phyloP scores from a whole-genome alignment of 306 rosid genomes.

The Alnus rubra region DNA sequence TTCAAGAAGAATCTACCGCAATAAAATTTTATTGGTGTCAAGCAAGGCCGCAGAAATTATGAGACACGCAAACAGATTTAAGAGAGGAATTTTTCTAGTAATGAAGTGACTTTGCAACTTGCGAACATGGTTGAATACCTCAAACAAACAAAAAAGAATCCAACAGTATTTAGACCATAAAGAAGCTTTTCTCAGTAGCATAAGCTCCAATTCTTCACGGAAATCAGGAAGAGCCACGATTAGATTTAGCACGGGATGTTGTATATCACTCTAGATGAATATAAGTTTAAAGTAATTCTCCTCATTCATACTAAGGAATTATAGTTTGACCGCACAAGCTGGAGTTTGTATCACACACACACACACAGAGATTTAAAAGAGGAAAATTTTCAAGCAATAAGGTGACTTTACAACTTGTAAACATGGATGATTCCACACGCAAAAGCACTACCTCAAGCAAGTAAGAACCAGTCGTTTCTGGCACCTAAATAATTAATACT shows the following conservation, averaged over 20 bases:
- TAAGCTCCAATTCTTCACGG: background rate
- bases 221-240: background rate
- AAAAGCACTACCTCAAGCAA: background rate
- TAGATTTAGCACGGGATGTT: background rate
- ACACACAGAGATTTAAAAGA: background rate
- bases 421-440: background rate
- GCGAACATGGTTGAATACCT: background rate
- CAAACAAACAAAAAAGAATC: background rate
- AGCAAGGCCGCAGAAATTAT: background rate
- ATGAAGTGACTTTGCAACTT: background rate
- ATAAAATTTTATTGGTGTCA: background rate
- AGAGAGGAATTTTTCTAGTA: too few relatives aligned
- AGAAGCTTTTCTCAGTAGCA: constrained; percentile 2
- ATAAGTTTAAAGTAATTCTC: background rate
- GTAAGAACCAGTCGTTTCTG: background rate
- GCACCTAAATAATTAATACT: background rate
- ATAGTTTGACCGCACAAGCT: too few relatives aligned
- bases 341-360: too few relatives aligned
- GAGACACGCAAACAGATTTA: background rate
- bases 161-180: too few relatives aligned
- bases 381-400: background rate
- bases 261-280: background rate
- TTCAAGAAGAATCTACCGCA: background rate
- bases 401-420: background rate
- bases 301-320: background rate